phyloP scores from a whole-genome alignment of 768 basidiomycete genomes.

The Tricholoma flavovirens region DNA sequence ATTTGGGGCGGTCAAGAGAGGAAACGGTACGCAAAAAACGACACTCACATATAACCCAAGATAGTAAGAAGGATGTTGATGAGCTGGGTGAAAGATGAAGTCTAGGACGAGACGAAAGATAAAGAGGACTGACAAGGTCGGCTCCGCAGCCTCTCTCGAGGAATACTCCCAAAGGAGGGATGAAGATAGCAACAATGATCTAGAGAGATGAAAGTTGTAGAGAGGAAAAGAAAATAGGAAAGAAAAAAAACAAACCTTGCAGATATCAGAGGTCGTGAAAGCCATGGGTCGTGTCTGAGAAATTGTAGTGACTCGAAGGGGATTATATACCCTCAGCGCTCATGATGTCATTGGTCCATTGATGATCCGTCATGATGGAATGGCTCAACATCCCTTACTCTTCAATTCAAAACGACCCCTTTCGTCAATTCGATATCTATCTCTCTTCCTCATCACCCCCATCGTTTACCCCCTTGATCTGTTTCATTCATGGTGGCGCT shows the following conservation, averaged over 20 bases:
- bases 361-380: constrained; percentile 15
- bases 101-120: constrained; percentile 6
- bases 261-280: constrained; percentile 68
- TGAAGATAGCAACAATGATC: constrained; percentile 57
- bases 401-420: constrained; percentile 22
- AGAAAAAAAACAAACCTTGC: constrained; percentile 58
- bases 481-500: constrained; percentile 82
- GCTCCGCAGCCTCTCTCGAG: constrained; percentile 79
- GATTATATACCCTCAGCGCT: not conserved
- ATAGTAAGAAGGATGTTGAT: constrained; percentile 82
- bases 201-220: constrained; percentile 16
- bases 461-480: constrained; percentile 29
- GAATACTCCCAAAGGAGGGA: constrained; percentile 86
- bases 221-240: not conserved
- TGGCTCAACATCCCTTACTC: constrained; percentile 36
- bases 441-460: constrained; percentile 22
- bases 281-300: constrained; percentile 42
- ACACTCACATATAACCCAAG: constrained; percentile 69
- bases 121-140: constrained; percentile 39
- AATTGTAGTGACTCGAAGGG: not conserved
- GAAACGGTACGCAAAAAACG: not conserved
- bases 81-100: constrained; percentile 19
- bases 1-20: not conserved
- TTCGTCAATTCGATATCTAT: constrained; percentile 55
- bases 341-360: constrained; percentile 15